Evolutionary conservation across 2,329 filamentous ascomycete genomes (phyloP), one percentile per base, ranked within the genome.

Genomic region (Colletotrichum sp.): DNA sequence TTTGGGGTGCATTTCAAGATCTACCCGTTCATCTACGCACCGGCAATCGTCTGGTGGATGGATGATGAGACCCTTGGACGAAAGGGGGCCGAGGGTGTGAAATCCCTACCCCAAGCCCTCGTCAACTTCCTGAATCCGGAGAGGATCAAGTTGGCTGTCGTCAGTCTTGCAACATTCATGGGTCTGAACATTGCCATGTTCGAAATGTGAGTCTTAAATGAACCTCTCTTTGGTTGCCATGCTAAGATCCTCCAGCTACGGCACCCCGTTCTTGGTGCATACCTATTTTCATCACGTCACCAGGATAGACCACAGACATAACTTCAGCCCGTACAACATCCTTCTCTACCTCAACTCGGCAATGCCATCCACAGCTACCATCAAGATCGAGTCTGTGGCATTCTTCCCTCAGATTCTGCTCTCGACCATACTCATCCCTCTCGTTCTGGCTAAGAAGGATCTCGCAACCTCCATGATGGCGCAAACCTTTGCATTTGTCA

Each of bases 1-100:
- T 85, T 98, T 32, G 92, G 92, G 2, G 96, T 99, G 30, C 97
- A 99, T 85, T 98, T 99, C 86, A 99, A 99, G 89, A 99, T 99
- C 77, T 99, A 99, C 81, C 97, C 97, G 0, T 98, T 99, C 84
- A 95, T 99, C 76, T 99, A 99, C 84, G 96, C 95, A 3, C 92
- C 93, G 0, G 93, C 94, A 4, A 93, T 97, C 57, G 84, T 95
- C 7, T 96, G 94, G 93, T 96, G 93, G 93, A 92, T 96, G 86
- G 94, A 95, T 79, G 86, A 85, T 4, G 89, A 90, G 77, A 84
- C 83, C 30, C 83, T 90, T 74, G 79, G 81, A 10, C 78, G 77
- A 21, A 8, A 30, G 39, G 30, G 36, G 34, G 12, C 55, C 12
- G 30, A 21, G 8, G 5, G 48, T 8, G 65, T 12, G 21, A 74